These are phyloP conservation scores for Pyrenula massariospora DNA, from an alignment of 495 filamentous ascomycete genomes.

Conservation along the genomic window DNA sequence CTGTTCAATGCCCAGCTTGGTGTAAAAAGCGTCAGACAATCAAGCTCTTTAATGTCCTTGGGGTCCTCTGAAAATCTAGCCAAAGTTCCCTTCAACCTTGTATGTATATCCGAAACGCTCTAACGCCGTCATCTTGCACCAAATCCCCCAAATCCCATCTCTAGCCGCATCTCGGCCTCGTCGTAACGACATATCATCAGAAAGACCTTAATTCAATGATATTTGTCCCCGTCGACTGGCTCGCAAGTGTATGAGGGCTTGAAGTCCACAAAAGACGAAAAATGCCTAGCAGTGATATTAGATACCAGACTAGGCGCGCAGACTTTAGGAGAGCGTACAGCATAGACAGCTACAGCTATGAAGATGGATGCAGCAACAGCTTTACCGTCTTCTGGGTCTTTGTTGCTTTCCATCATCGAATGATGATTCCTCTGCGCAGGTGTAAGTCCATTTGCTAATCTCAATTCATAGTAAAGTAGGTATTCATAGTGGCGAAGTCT, in stretches of 20 bases:
- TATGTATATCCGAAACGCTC: not conserved
- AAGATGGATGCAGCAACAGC: slow-evolving; percentile 77
- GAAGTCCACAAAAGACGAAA: slow-evolving; percentile 79
- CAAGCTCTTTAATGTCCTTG: not conserved
- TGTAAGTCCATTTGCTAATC: not conserved
- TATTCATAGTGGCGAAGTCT: not conserved
- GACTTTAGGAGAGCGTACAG: slow-evolving; percentile 45
- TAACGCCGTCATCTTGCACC: slow-evolving; percentile 1
- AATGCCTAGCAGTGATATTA: slow-evolving; percentile 64
- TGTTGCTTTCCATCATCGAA: slow-evolving; percentile 62
- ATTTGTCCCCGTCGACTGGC: slow-evolving; percentile 73
- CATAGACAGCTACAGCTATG: slow-evolving; percentile 73
- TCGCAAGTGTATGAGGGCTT: slow-evolving; percentile 69
- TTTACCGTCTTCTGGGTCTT: slow-evolving; percentile 60
- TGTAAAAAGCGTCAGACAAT: not conserved
- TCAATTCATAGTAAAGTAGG: not conserved
- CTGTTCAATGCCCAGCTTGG: not conserved
- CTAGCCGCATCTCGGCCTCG: no score
- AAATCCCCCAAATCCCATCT: no score
- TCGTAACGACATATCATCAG: no score
- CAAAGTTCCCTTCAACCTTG: no score
- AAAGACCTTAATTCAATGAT: slow-evolving; percentile 40
- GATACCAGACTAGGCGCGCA: not conserved
- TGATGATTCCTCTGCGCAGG: slow-evolving; percentile 51
- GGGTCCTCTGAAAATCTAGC: no score